Conservation (phyloP, 306 rosid species). For the Rosa lucieae region DNA sequence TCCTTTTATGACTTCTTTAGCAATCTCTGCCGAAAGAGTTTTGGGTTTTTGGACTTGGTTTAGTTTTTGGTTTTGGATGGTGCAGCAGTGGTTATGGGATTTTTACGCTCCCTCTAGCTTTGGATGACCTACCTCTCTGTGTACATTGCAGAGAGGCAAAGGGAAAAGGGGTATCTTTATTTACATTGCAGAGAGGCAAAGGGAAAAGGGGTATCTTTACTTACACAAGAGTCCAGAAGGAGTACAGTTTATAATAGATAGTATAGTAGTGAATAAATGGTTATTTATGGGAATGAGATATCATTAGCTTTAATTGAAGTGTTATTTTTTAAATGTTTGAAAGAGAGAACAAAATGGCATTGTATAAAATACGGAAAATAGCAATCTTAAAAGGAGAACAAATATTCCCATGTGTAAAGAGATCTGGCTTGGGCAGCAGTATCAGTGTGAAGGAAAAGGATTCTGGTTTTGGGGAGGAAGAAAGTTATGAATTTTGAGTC, state of each 20-base stretch:
- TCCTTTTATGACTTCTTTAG: constrained; percentile 18
- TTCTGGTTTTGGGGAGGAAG: constrained; percentile 34
- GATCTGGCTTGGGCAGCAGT: constrained; percentile 20
- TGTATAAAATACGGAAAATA: constrained; percentile 34
- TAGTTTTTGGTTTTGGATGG: constrained; percentile 28
- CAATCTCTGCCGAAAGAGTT: constrained; percentile 24
- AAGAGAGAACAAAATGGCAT: constrained; percentile 45
- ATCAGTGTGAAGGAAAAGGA: constrained; percentile 36
- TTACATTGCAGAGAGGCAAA: constrained; percentile 36
- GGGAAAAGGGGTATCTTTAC: constrained; percentile 8
- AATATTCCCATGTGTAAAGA: constrained; percentile 35
- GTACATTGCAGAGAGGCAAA: too few species aligned
- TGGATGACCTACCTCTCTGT: constrained; percentile 43
- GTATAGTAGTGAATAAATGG: constrained; percentile 6
- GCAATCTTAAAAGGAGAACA: constrained; percentile 12
- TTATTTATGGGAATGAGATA: constrained; percentile 15
- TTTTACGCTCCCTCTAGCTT: constrained; percentile 22
- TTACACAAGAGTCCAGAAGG: neutral
- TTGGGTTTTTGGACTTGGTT: neutral
- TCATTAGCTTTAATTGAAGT: constrained; percentile 13
- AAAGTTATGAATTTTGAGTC: constrained; percentile 46
- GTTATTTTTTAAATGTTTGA: constrained; percentile 31
- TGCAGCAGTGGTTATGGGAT: neutral
- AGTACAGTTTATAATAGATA: constrained; percentile 11
- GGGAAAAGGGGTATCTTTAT: too few species aligned